These are phyloP conservation scores for Onygenales sp. DNA, from an alignment of 2,329 filamentous ascomycete species.

Conservation along the genomic window DNA sequence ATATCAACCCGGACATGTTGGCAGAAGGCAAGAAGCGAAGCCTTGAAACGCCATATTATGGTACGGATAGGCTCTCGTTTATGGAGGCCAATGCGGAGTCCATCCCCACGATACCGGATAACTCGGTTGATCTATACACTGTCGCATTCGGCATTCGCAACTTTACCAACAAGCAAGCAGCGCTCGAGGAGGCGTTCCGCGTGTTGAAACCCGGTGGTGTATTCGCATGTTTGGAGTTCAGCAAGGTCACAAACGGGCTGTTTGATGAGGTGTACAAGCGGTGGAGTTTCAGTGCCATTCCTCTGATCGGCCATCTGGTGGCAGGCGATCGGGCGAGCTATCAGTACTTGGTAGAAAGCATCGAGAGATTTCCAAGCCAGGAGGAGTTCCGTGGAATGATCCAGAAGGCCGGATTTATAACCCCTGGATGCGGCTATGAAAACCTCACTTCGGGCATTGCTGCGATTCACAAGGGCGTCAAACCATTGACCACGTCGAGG, in stretches of 20 bases:
- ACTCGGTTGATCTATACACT: constrained; percentile 86
- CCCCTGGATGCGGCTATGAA: constrained; percentile 77
- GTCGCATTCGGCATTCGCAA: constrained; percentile 97
- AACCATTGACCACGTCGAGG: constrained; percentile 42
- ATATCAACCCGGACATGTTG: constrained; percentile 96
- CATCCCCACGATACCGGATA: constrained; percentile 54
- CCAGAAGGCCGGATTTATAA: constrained; percentile 64
- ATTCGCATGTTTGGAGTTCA: constrained; percentile 95
- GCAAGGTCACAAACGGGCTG: constrained; percentile 66
- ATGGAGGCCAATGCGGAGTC: constrained; percentile 84
- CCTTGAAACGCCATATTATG: constrained; percentile 50
- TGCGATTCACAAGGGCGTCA: constrained; percentile 93
- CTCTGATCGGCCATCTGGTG: constrained; percentile 88
- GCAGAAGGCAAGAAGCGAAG: constrained; percentile 76
- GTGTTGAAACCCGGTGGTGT: constrained; percentile 91
- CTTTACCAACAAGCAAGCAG: constrained; percentile 83
- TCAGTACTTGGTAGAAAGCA: constrained; percentile 97
- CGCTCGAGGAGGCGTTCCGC: constrained; percentile 71
- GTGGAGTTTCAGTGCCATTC: constrained; percentile 93
- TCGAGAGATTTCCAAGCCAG: constrained; percentile 85
- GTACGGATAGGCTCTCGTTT: constrained; percentile 53
- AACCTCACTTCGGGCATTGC: constrained; percentile 87
- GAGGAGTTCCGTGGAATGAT: constrained; percentile 61
- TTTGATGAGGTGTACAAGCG: constrained; percentile 85
- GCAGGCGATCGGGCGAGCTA: constrained; percentile 92